These are phyloP conservation scores for Cyberlindnera veronae DNA, from an alignment of 805 yeast genomes.

Conservation along the genomic window DNA sequence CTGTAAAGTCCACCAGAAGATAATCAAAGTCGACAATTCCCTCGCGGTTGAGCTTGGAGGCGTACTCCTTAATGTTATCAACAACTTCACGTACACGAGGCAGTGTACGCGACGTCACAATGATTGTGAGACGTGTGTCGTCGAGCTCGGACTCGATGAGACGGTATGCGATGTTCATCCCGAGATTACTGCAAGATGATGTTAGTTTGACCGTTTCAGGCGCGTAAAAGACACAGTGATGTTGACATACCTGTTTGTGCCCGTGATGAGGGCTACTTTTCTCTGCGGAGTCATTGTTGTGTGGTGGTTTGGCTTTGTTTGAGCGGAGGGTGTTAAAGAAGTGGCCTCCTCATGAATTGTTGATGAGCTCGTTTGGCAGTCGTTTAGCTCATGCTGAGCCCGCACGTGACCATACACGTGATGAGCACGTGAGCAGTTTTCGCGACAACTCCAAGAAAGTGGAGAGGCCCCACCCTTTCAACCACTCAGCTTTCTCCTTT, in stretches of 20 bases:
- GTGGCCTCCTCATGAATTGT: no score
- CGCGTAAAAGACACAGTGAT: neutral
- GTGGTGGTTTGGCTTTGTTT: no score
- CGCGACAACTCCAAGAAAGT: neutral
- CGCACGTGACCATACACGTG: no score
- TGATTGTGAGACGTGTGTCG: conserved; percentile 60
- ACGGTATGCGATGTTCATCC: conserved; percentile 80
- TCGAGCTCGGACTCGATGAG: conserved; percentile 58
- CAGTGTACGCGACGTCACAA: conserved; percentile 86
- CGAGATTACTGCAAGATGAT: conserved; percentile 53
- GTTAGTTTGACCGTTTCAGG: neutral
- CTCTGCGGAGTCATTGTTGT: conserved; percentile 17
- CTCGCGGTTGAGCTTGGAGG: conserved; percentile 37
- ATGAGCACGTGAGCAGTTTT: no score
- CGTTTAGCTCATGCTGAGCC: no score
- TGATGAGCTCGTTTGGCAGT: no score
- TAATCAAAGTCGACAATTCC: conserved; percentile 82
- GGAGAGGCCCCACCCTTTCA: neutral
- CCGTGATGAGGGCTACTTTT: conserved; percentile 44
- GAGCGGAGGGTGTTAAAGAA: no score
- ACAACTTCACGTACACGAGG: conserved; percentile 81
- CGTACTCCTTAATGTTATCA: conserved; percentile 47
- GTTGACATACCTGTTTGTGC: conserved; percentile 34
- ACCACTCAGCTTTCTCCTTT: neutral
- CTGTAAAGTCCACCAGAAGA: conserved; percentile 80